These are phyloP conservation scores for Chalciporus piperatus DNA, from an alignment of 768 basidiomycete genomes.

Conservation along the genomic window DNA sequence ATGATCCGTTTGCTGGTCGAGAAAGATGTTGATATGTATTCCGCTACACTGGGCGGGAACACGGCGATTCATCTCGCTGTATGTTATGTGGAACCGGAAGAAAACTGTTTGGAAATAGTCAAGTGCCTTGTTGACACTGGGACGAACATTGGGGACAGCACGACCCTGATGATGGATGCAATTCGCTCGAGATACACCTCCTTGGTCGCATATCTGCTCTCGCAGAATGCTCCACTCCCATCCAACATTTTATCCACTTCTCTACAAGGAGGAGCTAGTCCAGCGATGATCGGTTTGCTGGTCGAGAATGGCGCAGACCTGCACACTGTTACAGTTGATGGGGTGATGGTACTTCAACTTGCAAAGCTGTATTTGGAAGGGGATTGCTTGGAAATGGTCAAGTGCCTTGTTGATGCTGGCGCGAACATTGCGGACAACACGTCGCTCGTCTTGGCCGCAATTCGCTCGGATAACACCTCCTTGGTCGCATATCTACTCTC, in stretches of 20 bases:
- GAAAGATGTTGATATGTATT: background rate
- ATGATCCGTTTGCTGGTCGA: background rate
- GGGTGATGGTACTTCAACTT: too few species aligned
- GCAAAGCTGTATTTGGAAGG: too few species aligned
- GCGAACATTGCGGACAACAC: background rate
- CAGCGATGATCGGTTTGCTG: background rate
- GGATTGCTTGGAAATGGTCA: background rate
- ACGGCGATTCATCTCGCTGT: background rate
- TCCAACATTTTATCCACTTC: too few species aligned
- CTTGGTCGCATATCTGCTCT: too few species aligned
- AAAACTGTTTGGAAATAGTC: background rate
- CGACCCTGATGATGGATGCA: too few species aligned
- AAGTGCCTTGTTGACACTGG: background rate
- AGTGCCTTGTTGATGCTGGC: background rate
- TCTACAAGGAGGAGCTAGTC: too few species aligned
- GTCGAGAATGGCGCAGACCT: too few species aligned
- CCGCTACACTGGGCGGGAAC: background rate
- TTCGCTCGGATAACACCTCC: background rate
- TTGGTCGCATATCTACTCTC: background rate
- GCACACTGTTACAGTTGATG: too few species aligned
- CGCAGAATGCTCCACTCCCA: too few species aligned
- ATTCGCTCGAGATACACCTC: too few species aligned
- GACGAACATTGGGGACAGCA: too few species aligned
- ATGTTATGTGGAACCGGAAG: background rate
- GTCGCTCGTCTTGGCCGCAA: background rate